Percentiles rank a stretch among this genome's conserved stretches.
These are phyloP conservation scores for Aspergillus sojae DNA, from an alignment of 2,329 filamentous ascomycete genomes.

Conservation along the genomic window DNA sequence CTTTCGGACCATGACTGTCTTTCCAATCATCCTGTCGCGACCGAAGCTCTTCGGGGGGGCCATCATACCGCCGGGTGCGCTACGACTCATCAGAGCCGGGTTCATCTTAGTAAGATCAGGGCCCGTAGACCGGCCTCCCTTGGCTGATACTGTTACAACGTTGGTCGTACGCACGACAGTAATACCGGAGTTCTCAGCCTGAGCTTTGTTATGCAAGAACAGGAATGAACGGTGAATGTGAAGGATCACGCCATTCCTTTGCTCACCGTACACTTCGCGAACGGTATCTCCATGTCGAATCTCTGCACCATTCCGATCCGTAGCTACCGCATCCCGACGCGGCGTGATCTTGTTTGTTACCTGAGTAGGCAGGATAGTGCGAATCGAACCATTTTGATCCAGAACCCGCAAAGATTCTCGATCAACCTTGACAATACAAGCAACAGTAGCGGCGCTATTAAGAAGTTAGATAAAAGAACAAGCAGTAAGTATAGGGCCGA, in stretches of 20 bases:
- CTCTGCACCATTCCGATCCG: slow-evolving; percentile 89
- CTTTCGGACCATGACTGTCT: slow-evolving; percentile 85
- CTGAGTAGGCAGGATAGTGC: slow-evolving; percentile 84
- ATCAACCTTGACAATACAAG: slow-evolving; percentile 92
- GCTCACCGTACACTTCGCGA: slow-evolving; percentile 84
- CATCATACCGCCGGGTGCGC: slow-evolving; percentile 53
- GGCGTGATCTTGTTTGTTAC: slow-evolving; percentile 86
- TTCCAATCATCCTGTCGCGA: slow-evolving; percentile 81
- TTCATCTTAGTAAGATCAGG: slow-evolving; percentile 92
- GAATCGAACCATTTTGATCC: slow-evolving; percentile 83
- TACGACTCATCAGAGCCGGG: slow-evolving; percentile 76
- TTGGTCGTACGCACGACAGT: slow-evolving; percentile 85
- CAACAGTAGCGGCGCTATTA: slow-evolving; percentile 76
- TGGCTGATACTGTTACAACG: slow-evolving; percentile 89
- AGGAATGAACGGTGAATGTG: slow-evolving; percentile 93
- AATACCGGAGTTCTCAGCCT: slow-evolving; percentile 83
- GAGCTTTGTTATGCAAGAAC: slow-evolving; percentile 82
- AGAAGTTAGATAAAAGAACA: slow-evolving; percentile 29
- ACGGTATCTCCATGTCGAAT: slow-evolving; percentile 91
- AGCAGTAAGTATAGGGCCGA: background rate
- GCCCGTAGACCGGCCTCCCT: slow-evolving; percentile 76
- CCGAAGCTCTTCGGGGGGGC: slow-evolving; percentile 73
- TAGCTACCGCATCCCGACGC: slow-evolving; percentile 82
- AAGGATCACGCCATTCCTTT: slow-evolving; percentile 82
- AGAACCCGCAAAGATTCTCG: slow-evolving; percentile 87